Evolutionary conservation across 23 red algal species (phyloP), one percentile per base, ranked within the genome.

Genomic region (Porphyridium purpureum): DNA sequence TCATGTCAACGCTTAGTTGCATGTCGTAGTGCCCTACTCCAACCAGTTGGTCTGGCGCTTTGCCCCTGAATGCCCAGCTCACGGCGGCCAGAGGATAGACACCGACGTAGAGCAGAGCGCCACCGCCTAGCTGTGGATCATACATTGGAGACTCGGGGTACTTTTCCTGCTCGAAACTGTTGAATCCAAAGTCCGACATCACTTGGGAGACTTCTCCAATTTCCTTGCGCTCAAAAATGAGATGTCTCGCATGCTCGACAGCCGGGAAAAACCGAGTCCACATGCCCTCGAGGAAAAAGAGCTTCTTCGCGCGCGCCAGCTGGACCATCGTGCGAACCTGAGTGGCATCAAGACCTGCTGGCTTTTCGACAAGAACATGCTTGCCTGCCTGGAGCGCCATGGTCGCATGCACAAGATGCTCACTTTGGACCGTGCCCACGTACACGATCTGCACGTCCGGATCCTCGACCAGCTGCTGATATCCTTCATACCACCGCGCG

Each of bases 321-420:
- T 44, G 11, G 17, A 17, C 17, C 11, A 44, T 11, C 17, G 38
- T 17, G 11, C 11, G 17, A 44, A 17, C 38, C 11, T 44, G 11
- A 44, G 11, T 17, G 17, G 17, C 11, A 17, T 11, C 17, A 11
- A 17, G 11, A 11, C 11, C 17, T 11, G 17, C 11, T 11, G 38
- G 38, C 17, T 44, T 44, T 44, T 44, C 38, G 11, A 44, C 38
- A 17, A 44, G 38, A 44, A 44, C 38, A 44, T 44, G 38, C 38
- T 44, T 44, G 38, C 38, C 38, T 17, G 38, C 38, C 17, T 44
- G 11, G 11, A 44, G 17, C 11, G 38, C 38, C 38, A 17, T 17
- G 11, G 11, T 11, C 17, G 38, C 38, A 44, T 44, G 38, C 38
- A 11, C 38, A 44, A 11, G 38, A 17, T 44, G 38, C 11, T 11